Percentiles rank a stretch among this genome's conserved stretches.
Conservation (phyloP, 1,139 yeast species). For the Candida buenavistaensis region DNA sequence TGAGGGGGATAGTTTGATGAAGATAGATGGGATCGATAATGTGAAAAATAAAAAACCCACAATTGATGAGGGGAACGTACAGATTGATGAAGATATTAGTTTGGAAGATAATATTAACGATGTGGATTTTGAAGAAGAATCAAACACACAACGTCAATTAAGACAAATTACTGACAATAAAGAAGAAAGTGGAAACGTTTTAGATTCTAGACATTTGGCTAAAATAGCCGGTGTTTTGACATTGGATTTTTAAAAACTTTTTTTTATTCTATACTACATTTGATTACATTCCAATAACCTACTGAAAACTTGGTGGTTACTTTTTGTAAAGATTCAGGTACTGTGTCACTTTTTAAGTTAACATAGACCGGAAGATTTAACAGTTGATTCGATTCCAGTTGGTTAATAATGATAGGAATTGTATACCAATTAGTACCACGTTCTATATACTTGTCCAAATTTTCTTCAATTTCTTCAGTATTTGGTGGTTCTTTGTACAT, state of each 20-base stretch:
- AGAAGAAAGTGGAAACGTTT: slow-evolving; percentile 21
- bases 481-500: slow-evolving; percentile 7
- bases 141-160: slow-evolving; percentile 22
- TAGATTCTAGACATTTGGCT: slow-evolving; percentile 54
- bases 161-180: slow-evolving; percentile 15
- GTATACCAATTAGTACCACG: slow-evolving; percentile 36
- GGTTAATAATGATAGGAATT: slow-evolving; percentile 24
- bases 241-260: slow-evolving; percentile 47
- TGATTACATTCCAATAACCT: slow-evolving; percentile 36
- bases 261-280: slow-evolving; percentile 17
- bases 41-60: slow-evolving; percentile 23
- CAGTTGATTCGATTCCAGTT: background rate
- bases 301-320: slow-evolving; percentile 22
- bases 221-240: slow-evolving; percentile 56
- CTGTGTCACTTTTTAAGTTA: slow-evolving; percentile 24
- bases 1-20: slow-evolving; percentile 28
- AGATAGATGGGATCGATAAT: slow-evolving; percentile 37
- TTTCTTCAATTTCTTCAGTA: slow-evolving; percentile 16
- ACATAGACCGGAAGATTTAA: slow-evolving; percentile 32
- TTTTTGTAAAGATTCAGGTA: slow-evolving; percentile 25
- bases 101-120: slow-evolving; percentile 16
- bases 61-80: slow-evolving; percentile 14
- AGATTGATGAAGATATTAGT: slow-evolving; percentile 12
- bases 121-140: slow-evolving; percentile 13
- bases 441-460: slow-evolving; percentile 24